phyloP scores from a whole-genome alignment of 768 basidiomycete genomes.

The Rhodosporidiobolus odoratus region DNA sequence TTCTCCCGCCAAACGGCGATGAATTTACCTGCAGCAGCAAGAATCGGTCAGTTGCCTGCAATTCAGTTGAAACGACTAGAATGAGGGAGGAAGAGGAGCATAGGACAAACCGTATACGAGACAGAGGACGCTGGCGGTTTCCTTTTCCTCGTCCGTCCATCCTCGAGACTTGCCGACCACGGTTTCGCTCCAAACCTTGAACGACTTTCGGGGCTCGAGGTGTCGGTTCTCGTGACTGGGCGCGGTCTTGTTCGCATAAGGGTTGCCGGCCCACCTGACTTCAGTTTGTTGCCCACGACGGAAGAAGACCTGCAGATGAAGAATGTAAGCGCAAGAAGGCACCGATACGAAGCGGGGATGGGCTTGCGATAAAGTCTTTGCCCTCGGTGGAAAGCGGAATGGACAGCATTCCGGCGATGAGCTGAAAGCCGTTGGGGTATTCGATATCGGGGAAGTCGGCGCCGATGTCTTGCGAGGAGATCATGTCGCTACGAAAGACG shows the following conservation, averaged over 20 bases:
- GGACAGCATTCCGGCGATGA: constrained; percentile 67
- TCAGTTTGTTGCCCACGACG: constrained; percentile 66
- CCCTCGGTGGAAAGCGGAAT: constrained; percentile 69
- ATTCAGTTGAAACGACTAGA: constrained; percentile 43
- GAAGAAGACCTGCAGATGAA: constrained; percentile 52
- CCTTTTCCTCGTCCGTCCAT: constrained; percentile 78
- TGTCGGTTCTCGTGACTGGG: constrained; percentile 3
- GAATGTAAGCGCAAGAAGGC: not conserved
- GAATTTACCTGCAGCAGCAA: constrained; percentile 49
- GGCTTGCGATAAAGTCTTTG: constrained; percentile 63
- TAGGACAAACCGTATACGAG: constrained; percentile 74
- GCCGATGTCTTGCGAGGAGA: constrained; percentile 63
- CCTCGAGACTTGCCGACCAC: constrained; percentile 62
- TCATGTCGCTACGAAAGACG: constrained; percentile 55
- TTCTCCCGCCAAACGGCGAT: constrained; percentile 83
- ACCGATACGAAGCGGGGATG: not conserved
- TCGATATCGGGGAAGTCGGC: constrained; percentile 68
- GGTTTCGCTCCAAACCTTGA: constrained; percentile 68
- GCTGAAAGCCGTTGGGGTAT: constrained; percentile 56
- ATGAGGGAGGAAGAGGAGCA: constrained; percentile 52
- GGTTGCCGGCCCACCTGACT: constrained; percentile 62
- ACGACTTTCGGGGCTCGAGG: constrained; percentile 71
- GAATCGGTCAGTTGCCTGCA: not conserved
- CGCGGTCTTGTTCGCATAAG: constrained; percentile 52
- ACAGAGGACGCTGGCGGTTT: constrained; percentile 67